phyloP scores from a whole-genome alignment of 2,329 filamentous ascomycete species.

The Cladosporium sp. region DNA sequence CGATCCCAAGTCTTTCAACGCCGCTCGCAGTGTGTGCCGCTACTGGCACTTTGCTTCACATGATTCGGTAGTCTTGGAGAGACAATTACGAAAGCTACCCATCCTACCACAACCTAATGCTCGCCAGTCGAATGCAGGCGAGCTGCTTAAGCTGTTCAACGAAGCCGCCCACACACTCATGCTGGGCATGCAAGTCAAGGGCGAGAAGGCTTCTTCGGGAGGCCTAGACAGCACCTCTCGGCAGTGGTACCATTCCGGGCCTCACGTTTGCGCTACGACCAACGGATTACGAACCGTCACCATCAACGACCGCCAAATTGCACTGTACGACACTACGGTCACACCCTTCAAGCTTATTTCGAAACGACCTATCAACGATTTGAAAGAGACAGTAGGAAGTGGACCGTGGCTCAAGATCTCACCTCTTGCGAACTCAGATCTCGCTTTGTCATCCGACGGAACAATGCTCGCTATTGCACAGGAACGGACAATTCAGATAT shows the following conservation, averaged over 20 bases:
- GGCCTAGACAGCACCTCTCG: slow-evolving; percentile 16
- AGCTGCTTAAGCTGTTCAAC: slow-evolving; percentile 25
- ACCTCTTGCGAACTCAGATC: slow-evolving; percentile 25
- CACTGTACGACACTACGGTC: slow-evolving; percentile 26
- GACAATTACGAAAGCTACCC: slow-evolving; percentile 28
- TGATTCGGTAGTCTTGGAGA: slow-evolving; percentile 26
- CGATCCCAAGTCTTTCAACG: slow-evolving; percentile 30
- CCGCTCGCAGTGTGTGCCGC: slow-evolving; percentile 29
- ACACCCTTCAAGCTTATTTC: slow-evolving; percentile 17
- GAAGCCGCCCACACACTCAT: slow-evolving; percentile 30
- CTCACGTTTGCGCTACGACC: slow-evolving; percentile 21
- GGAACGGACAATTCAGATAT: slow-evolving; percentile 33
- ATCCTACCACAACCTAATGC: slow-evolving; percentile 24
- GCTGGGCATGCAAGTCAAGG: slow-evolving; percentile 26
- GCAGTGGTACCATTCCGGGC: slow-evolving; percentile 18
- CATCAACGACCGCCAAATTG: slow-evolving; percentile 28
- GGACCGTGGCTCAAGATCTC: slow-evolving; percentile 31
- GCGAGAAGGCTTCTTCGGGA: slow-evolving; percentile 18
- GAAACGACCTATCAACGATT: slow-evolving; percentile 28
- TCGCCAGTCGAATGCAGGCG: slow-evolving; percentile 16
- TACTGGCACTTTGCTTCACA: slow-evolving; percentile 31
- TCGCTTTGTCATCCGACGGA: slow-evolving; percentile 30
- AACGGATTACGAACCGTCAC: slow-evolving; percentile 25
- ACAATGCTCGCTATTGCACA: slow-evolving; percentile 31
- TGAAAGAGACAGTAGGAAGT: slow-evolving; percentile 30